Conservation (phyloP, 352 stramenopile genomes). For the Phytophthora hybrid region DNA sequence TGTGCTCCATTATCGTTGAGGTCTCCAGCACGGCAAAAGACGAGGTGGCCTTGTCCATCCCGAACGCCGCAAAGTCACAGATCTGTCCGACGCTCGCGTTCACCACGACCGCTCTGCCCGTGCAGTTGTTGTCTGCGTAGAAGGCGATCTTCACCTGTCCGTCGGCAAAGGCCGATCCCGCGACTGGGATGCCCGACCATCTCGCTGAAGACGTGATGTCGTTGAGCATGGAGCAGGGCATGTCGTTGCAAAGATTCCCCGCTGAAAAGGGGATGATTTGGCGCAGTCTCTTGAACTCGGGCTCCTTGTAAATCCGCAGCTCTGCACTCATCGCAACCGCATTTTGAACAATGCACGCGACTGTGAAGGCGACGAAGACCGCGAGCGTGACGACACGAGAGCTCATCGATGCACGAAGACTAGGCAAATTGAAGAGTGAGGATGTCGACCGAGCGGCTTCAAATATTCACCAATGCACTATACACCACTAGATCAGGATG, state of each 20-base stretch:
- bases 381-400: background rate
- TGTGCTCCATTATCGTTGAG: slow-evolving; percentile 21
- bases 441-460: too few relatives aligned
- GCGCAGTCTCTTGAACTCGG: slow-evolving; percentile 33
- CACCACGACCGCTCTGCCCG: slow-evolving; percentile 17
- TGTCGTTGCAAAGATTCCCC: slow-evolving; percentile 39
- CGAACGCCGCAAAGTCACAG: slow-evolving; percentile 19
- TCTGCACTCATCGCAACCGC: slow-evolving; percentile 26
- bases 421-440: slow-evolving; percentile 25
- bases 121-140: slow-evolving; percentile 33
- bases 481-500: too few relatives aligned
- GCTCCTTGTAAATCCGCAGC: slow-evolving; percentile 35
- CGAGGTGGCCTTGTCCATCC: slow-evolving; percentile 21
- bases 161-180: slow-evolving; percentile 12
- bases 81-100: slow-evolving; percentile 22
- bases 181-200: slow-evolving; percentile 24
- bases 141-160: slow-evolving; percentile 30
- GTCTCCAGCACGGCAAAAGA: slow-evolving; percentile 36
- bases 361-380: slow-evolving; percentile 1
- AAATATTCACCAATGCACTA: too few relatives aligned
- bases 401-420: too few relatives aligned
- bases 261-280: slow-evolving; percentile 20
- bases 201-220: slow-evolving; percentile 24
- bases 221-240: slow-evolving; percentile 21
- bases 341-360: background rate